Conservation (phyloP, 129 eudicot genomes). For the Kitagawia praeruptora region DNA sequence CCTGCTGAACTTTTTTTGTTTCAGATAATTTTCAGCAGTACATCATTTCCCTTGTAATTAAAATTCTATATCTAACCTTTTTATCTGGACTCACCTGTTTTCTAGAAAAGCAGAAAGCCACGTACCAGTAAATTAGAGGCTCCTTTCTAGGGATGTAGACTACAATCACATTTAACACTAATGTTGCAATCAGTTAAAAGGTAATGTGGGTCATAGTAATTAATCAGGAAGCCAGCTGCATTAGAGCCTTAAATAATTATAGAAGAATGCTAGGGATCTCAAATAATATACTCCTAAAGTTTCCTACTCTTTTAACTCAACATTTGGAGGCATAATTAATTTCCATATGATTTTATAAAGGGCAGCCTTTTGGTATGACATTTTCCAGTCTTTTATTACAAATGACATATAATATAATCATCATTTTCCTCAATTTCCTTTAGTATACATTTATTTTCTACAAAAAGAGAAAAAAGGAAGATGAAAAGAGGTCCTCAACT, state of each 20-base stretch:
- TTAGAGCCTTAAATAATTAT: no score
- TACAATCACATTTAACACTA: conserved; percentile 1
- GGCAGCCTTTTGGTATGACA: no score
- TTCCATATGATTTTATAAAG: no score
- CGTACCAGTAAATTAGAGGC: neutral
- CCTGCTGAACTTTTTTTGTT: neutral
- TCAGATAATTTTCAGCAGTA: neutral
- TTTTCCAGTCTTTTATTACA: no score
- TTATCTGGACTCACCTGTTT: neutral
- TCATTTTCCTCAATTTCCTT: no score
- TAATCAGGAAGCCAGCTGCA: neutral
- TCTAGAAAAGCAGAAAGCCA: neutral
- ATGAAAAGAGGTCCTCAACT: neutral
- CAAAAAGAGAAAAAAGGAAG: no score
- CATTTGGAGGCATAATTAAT: no score
- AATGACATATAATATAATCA: no score
- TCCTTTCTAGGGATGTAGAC: neutral
- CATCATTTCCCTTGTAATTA: neutral
- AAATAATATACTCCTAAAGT: no score
- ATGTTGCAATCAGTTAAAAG: neutral
- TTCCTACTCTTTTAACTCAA: no score
- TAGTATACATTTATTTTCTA: no score
- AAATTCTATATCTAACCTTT: neutral
- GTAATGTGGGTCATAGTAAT: neutral
- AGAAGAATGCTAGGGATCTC: no score